These are phyloP conservation scores for Nitzschia sp. DNA, from an alignment of 108 stramenopile species.

Conservation along the genomic window DNA sequence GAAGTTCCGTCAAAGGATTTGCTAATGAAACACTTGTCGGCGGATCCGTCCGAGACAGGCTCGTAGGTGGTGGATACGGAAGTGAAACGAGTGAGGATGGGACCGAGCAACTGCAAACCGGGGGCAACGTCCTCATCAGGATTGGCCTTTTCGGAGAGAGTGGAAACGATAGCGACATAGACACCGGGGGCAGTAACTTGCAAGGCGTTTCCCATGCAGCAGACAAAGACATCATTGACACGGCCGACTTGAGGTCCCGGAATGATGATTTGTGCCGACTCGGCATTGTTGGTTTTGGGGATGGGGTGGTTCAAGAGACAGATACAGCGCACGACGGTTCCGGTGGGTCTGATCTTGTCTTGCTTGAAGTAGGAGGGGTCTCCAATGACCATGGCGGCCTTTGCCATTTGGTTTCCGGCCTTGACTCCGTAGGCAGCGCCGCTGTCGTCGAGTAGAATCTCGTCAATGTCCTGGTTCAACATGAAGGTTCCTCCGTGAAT, in stretches of 20 bases:
- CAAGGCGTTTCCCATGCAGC: conserved; percentile 75
- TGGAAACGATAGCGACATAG: conserved; percentile 97
- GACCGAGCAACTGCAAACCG: conserved; percentile 89
- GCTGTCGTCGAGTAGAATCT: conserved; percentile 84
- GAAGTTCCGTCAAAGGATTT: conserved; percentile 96
- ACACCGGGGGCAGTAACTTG: conserved; percentile 83
- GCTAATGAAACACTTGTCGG: conserved; percentile 93
- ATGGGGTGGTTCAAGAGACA: conserved; percentile 97
- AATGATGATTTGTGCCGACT: conserved; percentile 97
- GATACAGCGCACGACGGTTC: conserved; percentile 94
- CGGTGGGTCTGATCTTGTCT: conserved; percentile 78
- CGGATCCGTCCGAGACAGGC: conserved; percentile 85
- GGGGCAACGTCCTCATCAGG: conserved; percentile 93
- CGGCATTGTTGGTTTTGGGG: conserved; percentile 85
- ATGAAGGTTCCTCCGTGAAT: conserved; percentile 99
- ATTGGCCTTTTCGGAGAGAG: conserved; percentile 87
- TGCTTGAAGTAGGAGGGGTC: conserved; percentile 95
- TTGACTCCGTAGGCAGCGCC: conserved; percentile 91
- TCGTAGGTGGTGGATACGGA: conserved; percentile 85
- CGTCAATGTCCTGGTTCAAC: conserved; percentile 97
- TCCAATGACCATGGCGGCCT: conserved; percentile 94
- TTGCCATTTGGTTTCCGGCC: conserved; percentile 91
- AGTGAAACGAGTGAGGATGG: conserved; percentile 92
- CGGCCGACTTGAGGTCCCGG: conserved; percentile 95
- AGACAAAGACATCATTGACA: conserved; percentile 96